Percentiles rank a stretch among this genome's conserved stretches.
Conservation (phyloP, 2,329 filamentous ascomycete species). For the Scedosporium boydii region DNA sequence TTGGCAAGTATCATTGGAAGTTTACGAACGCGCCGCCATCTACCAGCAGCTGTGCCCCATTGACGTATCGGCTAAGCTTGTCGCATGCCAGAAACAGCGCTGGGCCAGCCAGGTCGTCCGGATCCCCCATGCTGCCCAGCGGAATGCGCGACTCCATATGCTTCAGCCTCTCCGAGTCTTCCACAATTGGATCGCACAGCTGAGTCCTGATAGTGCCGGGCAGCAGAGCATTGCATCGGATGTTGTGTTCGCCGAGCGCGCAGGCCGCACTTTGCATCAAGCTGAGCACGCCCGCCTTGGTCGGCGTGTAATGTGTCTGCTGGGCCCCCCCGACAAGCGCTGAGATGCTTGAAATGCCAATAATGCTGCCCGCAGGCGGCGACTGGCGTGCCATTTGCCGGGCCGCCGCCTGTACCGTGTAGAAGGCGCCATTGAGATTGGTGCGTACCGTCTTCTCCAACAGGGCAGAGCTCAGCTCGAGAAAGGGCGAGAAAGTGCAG, state of each 20-base stretch:
- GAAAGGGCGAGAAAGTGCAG: slow-evolving; percentile 79
- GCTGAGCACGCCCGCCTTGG: slow-evolving; percentile 71
- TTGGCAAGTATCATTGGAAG: slow-evolving; percentile 65
- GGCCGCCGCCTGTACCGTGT: slow-evolving; percentile 75
- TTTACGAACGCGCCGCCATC: slow-evolving; percentile 89
- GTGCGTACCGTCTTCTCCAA: slow-evolving; percentile 64
- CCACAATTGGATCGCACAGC: slow-evolving; percentile 73
- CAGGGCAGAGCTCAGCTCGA: slow-evolving; percentile 62
- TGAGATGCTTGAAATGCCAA: slow-evolving; percentile 63
- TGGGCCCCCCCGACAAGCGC: slow-evolving; percentile 68
- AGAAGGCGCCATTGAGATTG: slow-evolving; percentile 81
- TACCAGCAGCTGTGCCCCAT: slow-evolving; percentile 72
- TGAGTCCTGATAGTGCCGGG: slow-evolving; percentile 79
- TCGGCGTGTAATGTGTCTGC: slow-evolving; percentile 82
- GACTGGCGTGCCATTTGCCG: slow-evolving; percentile 66
- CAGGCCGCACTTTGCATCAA: slow-evolving; percentile 79
- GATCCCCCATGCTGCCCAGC: slow-evolving; percentile 59
- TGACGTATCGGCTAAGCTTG: slow-evolving; percentile 70
- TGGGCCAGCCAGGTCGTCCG: slow-evolving; percentile 72
- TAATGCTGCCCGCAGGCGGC: slow-evolving; percentile 68
- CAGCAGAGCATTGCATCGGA: slow-evolving; percentile 74
- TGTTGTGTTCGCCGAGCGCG: slow-evolving; percentile 64
- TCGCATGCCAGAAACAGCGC: slow-evolving; percentile 78
- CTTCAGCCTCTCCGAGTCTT: slow-evolving; percentile 56
- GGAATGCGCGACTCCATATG: slow-evolving; percentile 81